A percentile compares a stretch with the other conserved stretches of the same genome.
These are phyloP conservation scores for Ophiognomonia clavigignenti-juglandacearum DNA, from an alignment of 2,329 filamentous ascomycete genomes.

Conservation along the genomic window DNA sequence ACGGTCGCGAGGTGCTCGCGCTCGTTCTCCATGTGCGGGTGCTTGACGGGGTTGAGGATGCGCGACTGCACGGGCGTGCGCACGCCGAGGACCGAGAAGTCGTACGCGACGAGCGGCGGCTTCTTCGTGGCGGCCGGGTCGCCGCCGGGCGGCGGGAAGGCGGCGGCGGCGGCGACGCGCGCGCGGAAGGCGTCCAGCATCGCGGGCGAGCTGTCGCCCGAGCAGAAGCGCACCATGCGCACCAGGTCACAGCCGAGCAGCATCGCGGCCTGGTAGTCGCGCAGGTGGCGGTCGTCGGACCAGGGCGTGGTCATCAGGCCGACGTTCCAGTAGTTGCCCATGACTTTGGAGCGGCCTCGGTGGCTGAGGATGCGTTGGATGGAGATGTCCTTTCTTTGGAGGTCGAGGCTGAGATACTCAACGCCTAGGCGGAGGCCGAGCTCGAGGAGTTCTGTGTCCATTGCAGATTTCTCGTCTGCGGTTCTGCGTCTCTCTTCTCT, in stretches of 20 bases:
- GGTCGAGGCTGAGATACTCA: slow-evolving; percentile 60
- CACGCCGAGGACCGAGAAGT: slow-evolving; percentile 39
- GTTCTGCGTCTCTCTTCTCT: slow-evolving; percentile 35
- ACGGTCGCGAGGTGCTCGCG: slow-evolving; percentile 40
- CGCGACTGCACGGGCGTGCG: slow-evolving; percentile 36
- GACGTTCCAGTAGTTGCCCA: slow-evolving; percentile 50
- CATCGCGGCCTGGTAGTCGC: slow-evolving; percentile 49
- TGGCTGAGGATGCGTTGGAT: slow-evolving; percentile 44
- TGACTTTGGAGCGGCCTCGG: slow-evolving; percentile 55
- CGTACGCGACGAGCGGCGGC: slow-evolving; percentile 44
- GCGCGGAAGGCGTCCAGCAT: slow-evolving; percentile 45
- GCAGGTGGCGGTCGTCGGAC: slow-evolving; percentile 47
- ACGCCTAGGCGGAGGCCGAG: slow-evolving; percentile 62
- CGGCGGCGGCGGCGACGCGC: slow-evolving; percentile 35
- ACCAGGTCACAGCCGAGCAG: slow-evolving; percentile 57
- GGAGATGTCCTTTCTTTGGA: slow-evolving; percentile 48
- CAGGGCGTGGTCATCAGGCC: slow-evolving; percentile 46
- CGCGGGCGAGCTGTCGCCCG: slow-evolving; percentile 49
- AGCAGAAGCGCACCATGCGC: slow-evolving; percentile 53
- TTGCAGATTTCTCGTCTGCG: slow-evolving; percentile 31
- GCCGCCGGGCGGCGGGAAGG: slow-evolving; percentile 44
- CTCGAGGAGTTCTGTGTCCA: slow-evolving; percentile 54
- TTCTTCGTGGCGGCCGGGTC: slow-evolving; percentile 37
- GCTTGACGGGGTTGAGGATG: slow-evolving; percentile 50
- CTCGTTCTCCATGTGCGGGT: slow-evolving; percentile 36